Conservation (phyloP, 2,329 filamentous ascomycete species). For the Botrytis tulipae region DNA sequence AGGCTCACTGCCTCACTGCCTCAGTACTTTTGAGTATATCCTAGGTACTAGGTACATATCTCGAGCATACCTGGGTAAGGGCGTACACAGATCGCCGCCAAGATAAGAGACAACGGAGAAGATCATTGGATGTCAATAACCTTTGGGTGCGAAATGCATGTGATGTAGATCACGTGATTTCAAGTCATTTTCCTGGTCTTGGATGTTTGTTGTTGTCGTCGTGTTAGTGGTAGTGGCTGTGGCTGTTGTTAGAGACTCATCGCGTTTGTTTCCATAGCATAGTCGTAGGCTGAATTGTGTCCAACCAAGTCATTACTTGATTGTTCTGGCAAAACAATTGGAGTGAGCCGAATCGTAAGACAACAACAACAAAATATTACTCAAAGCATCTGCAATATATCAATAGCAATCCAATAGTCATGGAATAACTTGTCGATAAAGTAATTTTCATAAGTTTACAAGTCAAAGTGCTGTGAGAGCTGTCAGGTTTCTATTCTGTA, state of each 20-base stretch:
- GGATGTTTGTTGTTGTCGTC: not conserved
- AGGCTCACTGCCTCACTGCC: not conserved
- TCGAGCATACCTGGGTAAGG: too few relatives aligned
- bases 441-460: too few relatives aligned
- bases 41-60: not conserved
- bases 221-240: too few relatives aligned
- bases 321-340: not conserved
- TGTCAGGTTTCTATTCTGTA: not conserved
- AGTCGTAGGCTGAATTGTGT: not conserved
- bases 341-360: not conserved
- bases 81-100: not conserved
- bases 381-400: not conserved
- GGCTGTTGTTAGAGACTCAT: not conserved
- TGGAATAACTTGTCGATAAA: not conserved
- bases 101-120: not conserved
- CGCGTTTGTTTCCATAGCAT: not conserved
- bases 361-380: not conserved
- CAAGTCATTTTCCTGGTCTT: fast-evolving
- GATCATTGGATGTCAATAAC: not conserved
- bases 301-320: not conserved
- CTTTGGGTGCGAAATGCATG: not conserved
- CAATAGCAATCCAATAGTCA: not conserved
- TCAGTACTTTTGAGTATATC: too few relatives aligned
- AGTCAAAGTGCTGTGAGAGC: not conserved
- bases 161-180: not conserved